Base-by-base conservation (phyloP, 805 yeast species). In the Myxozyma udenii region DNA sequence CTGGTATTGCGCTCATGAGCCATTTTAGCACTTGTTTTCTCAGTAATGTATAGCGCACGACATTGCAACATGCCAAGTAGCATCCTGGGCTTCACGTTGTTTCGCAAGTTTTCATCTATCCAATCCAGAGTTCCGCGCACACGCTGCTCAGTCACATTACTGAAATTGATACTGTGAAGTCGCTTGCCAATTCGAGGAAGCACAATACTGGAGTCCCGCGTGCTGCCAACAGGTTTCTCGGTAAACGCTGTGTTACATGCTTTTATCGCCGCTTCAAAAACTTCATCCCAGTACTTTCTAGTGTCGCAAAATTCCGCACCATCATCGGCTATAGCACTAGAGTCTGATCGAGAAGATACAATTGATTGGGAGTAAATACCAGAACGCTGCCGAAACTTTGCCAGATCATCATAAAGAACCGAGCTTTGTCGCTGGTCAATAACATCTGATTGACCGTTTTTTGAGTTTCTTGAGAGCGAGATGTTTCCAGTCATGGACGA, bases 161-260 rank as follows among this genome's bases (percentile, higher is more conserved):
- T 23, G n/a, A 45, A 42, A 19, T 54, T 48, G 32, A 51, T 48
- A 25, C 47, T 57, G 40, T 43, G 51, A 3, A 55, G 23, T 24
- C 54, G 37, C 37, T 45, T 53, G 12, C 47, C 60, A 18, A 55
- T 25, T 26, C 33, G 26, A 18, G 60, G 60, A 26, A 55, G 44
- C 18, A 25, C 28, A 14, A 18, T 42, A 16, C 33, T 23, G 18
- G 16, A 21, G 4, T 14, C 9, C 18, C 19, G 4, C 5, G 19
- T 7, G 25, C 14, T 11, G 18, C 37, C 37, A 9, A 33, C n/a
- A 42, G 36, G n/a, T 12, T 37, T 38, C 2, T 24, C 39, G 2
- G 19, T 9, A 24, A 37, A 19, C 25, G 43, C 18, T n/a, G 32
- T 37, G 9, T 23, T 19, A 19, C 22, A 7, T n/a, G 21, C 21